These are phyloP conservation scores for Penicillium turbatum DNA, from an alignment of 495 filamentous ascomycete species.

Conservation along the genomic window DNA sequence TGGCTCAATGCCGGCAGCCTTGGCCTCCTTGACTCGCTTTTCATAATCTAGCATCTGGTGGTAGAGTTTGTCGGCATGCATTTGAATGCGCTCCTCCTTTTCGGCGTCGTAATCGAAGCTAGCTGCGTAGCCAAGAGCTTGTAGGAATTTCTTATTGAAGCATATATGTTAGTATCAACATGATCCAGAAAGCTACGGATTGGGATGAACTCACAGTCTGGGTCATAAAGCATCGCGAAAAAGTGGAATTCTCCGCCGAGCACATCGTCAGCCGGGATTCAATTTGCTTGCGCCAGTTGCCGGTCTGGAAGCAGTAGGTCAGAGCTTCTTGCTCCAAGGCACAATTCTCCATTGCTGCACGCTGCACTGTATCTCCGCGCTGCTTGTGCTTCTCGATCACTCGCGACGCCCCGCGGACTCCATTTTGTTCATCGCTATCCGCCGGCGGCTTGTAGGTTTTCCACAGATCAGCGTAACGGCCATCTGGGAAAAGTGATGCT, in stretches of 20 bases:
- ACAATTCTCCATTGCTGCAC: conserved; percentile 90
- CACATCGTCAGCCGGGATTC: conserved; percentile 67
- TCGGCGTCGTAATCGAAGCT: conserved; percentile 56
- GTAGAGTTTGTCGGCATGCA: conserved; percentile 89
- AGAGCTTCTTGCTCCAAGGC: conserved; percentile 74
- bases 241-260: conserved; percentile 58
- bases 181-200: not conserved
- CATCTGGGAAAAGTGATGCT: conserved; percentile 66
- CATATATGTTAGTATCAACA: conserved; percentile 1
- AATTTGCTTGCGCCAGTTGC: conserved; percentile 45
- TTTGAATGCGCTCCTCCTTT: conserved; percentile 84
- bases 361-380: conserved; percentile 69
- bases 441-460: conserved; percentile 70
- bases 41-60: conserved; percentile 81
- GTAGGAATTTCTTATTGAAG: conserved; percentile 69
- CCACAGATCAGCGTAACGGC: conserved; percentile 93
- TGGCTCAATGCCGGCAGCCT: conserved; percentile 50
- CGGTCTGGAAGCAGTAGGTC: conserved; percentile 68
- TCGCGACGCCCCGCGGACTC: conserved; percentile 56
- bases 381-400: conserved; percentile 81
- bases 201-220: conserved; percentile 58
- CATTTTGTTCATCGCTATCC: conserved; percentile 53
- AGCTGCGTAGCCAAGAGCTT: conserved; percentile 83
- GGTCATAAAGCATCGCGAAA: conserved; percentile 76
- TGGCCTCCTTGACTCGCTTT: conserved; percentile 59